These are phyloP conservation scores for Capsella bursapastoris DNA, from an alignment of 345 rosid species.

Conservation along the genomic window DNA sequence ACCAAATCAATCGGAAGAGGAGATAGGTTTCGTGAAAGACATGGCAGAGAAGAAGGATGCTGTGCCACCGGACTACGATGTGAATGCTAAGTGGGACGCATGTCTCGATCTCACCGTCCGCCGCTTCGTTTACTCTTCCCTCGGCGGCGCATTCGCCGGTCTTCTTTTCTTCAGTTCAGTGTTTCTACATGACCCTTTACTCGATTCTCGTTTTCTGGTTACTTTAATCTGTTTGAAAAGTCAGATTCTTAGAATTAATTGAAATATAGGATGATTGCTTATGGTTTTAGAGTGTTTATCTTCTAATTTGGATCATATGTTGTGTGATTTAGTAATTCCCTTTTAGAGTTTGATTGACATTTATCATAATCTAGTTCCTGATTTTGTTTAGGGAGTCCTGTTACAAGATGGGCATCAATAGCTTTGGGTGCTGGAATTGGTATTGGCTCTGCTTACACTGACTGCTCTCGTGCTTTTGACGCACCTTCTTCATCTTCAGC, in stretches of 20 bases:
- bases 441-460: slow-evolving; percentile 45
- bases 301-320: too few species aligned
- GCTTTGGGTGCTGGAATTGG: slow-evolving; percentile 48
- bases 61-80: slow-evolving; percentile 52
- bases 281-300: too few species aligned
- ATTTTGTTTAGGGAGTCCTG: slow-evolving; percentile 35
- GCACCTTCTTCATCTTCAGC: slow-evolving; percentile 46
- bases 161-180: slow-evolving; percentile 80
- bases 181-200: background rate
- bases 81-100: slow-evolving; percentile 87
- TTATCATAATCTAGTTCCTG: background rate
- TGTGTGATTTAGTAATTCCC: too few species aligned
- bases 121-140: slow-evolving; percentile 78
- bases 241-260: too few species aligned
- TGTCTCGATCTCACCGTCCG: slow-evolving; percentile 89
- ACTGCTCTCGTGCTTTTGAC: slow-evolving; percentile 43
- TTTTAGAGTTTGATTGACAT: background rate
- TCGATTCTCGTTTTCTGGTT: background rate
- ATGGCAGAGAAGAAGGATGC: slow-evolving; percentile 52
- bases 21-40: background rate
- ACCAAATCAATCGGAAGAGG: slow-evolving; percentile 11
- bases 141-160: slow-evolving; percentile 82
- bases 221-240: background rate
- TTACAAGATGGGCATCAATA: slow-evolving; percentile 43
- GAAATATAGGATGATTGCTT: too few species aligned